phyloP scores from a whole-genome alignment of 129 eudicot species.

The Artemisia argyi region DNA sequence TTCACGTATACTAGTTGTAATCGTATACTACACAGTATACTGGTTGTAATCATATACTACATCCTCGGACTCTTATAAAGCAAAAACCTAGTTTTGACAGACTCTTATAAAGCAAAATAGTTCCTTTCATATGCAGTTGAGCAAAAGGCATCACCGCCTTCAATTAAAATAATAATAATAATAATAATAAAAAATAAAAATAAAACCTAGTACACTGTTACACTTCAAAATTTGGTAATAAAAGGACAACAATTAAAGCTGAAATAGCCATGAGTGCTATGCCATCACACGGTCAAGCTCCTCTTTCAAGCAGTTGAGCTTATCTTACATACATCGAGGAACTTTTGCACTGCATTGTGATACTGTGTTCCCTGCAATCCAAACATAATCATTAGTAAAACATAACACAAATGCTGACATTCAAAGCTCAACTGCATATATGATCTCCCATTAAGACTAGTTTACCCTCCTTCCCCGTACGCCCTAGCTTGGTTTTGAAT shows the following conservation, averaged over 20 bases:
- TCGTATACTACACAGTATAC: background rate
- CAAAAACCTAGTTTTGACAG: background rate
- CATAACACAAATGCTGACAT: background rate
- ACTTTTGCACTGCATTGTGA: constrained; percentile 93
- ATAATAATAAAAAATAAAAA: too few species aligned
- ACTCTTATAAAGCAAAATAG: too few species aligned
- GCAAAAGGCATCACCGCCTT: too few species aligned
- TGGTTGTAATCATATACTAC: background rate
- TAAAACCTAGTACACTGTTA: too few species aligned
- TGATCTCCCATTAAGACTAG: background rate
- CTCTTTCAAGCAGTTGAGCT: constrained; percentile 61
- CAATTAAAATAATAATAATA: too few species aligned
- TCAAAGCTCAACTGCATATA: background rate
- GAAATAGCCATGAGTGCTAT: too few species aligned
- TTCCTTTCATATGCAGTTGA: background rate
- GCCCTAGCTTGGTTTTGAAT: background rate
- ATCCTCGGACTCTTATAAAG: background rate
- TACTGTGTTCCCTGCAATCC: constrained; percentile 85
- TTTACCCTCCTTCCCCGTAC: background rate
- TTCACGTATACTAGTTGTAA: background rate
- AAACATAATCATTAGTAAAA: background rate
- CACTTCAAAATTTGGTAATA: background rate
- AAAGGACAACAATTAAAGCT: background rate
- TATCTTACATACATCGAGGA: constrained; percentile 80
- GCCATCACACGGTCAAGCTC: constrained; percentile 17